Conservation (phyloP, 805 yeast genomes). For the Cyberlindnera euphorbiiphila region DNA sequence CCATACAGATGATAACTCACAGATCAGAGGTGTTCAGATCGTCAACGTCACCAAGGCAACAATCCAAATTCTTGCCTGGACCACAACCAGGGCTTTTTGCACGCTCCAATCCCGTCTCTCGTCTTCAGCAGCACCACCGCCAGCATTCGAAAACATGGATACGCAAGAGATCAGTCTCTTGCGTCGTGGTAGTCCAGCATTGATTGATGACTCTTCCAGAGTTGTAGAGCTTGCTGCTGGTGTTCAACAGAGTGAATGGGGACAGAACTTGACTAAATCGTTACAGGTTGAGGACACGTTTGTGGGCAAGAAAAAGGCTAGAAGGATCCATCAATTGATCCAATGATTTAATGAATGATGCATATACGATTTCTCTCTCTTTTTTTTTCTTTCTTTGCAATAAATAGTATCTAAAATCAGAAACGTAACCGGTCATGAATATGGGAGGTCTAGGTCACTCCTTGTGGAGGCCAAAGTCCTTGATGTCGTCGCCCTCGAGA, state of each 20-base stretch:
- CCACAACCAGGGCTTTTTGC: constrained; percentile 10
- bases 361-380: too few species aligned
- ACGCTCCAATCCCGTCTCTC: constrained; percentile 5
- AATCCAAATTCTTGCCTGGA: constrained; percentile 9
- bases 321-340: constrained; percentile 1
- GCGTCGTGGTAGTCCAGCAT: constrained; percentile 19
- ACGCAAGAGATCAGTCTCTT: constrained; percentile 14
- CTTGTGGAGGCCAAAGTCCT: constrained; percentile 13
- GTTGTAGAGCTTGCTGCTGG: constrained; percentile 22
- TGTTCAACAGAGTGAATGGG: constrained; percentile 26
- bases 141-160: constrained; percentile 15
- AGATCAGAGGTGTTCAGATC: constrained; percentile 8
- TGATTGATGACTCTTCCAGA: constrained; percentile 17
- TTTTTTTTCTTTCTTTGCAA: too few species aligned
- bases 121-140: background rate
- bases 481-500: constrained; percentile 32
- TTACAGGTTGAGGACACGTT: constrained; percentile 22
- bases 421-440: constrained; percentile 3
- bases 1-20: constrained; percentile 2
- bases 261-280: constrained; percentile 12
- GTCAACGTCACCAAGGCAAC: constrained; percentile 5
- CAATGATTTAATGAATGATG: background rate
- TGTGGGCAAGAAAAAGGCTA: constrained; percentile 8
- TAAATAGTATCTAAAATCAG: too few species aligned
- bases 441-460: background rate